A percentile compares a stretch with the other conserved stretches of the same genome.
Evolutionary conservation across 2,329 filamentous ascomycete species (phyloP).

Genomic region (Apiospora rasikravindrae): DNA sequence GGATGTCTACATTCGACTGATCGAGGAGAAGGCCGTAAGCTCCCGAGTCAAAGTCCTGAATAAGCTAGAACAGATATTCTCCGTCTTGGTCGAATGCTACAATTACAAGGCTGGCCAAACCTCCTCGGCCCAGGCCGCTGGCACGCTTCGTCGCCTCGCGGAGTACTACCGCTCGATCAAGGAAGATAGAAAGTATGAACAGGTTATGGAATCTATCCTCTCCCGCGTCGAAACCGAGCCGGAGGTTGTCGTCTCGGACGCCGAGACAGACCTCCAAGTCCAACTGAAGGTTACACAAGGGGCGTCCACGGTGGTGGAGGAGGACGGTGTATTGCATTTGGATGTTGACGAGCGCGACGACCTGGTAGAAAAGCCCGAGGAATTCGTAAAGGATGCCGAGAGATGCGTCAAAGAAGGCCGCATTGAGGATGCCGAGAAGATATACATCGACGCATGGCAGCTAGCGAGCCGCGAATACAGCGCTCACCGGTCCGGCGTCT

Average conservation of each 20-base stretch:
- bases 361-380: not conserved
- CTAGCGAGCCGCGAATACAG: conserved; percentile 53
- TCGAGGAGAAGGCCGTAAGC: conserved; percentile 11
- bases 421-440: conserved; percentile 46
- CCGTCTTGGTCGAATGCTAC: conserved; percentile 22
- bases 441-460: conserved; percentile 57
- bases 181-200: conserved; percentile 21
- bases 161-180: conserved; percentile 19
- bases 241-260: not conserved
- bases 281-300: not conserved
- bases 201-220: conserved; percentile 17
- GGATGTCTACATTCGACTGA: conserved; percentile 26
- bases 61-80: conserved; percentile 19
- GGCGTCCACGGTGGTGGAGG: not conserved
- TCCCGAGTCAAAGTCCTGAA: conserved; percentile 21
- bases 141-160: conserved; percentile 1
- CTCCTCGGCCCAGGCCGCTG: conserved; percentile 18
- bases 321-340: not conserved
- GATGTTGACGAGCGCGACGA: conserved; percentile 20
- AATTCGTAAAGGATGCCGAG: not conserved
- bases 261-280: not conserved
- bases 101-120: conserved; percentile 19
- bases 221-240: not conserved
- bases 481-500: conserved; percentile 46
- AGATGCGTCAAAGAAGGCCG: not conserved